Evolutionary conservation across 768 basidiomycete species (phyloP).

Genomic region (Lactarius akahatsu): DNA sequence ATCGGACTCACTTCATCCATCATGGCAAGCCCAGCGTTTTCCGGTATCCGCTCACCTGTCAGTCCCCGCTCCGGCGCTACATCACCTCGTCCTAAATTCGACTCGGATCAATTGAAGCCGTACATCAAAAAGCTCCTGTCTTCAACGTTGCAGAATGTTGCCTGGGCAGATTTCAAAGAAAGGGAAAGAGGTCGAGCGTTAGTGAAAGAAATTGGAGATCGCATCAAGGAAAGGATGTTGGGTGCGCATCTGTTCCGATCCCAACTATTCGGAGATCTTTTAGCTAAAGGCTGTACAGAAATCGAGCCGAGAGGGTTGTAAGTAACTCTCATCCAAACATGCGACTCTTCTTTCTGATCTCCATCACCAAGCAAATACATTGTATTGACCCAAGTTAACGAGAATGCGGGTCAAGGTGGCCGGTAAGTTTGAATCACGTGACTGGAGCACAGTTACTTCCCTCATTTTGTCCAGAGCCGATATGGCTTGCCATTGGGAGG

Average conservation of each 20-base stretch:
- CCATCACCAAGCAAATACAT: slow-evolving; percentile 69
- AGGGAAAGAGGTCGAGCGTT: slow-evolving; percentile 67
- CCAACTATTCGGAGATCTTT: slow-evolving; percentile 11
- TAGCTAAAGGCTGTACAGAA: slow-evolving; percentile 39
- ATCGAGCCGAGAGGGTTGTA: slow-evolving; percentile 81
- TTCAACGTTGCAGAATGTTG: slow-evolving; percentile 59
- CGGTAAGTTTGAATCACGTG: slow-evolving; percentile 49
- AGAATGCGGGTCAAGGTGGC: slow-evolving; percentile 83
- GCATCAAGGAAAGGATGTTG: slow-evolving; percentile 83
- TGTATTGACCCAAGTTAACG: slow-evolving; percentile 80
- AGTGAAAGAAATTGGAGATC: slow-evolving; percentile 83
- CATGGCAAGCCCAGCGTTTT: slow-evolving; percentile 22
- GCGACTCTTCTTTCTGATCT: slow-evolving; percentile 14
- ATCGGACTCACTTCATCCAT: not conserved
- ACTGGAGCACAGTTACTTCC: not conserved
- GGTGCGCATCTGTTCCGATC: slow-evolving; percentile 34
- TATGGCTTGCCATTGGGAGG: slow-evolving; percentile 87
- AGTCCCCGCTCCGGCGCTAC: slow-evolving; percentile 62
- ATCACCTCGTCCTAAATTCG: slow-evolving; percentile 59
- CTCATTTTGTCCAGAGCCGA: slow-evolving; percentile 53
- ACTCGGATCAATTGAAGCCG: slow-evolving; percentile 65
- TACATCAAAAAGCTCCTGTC: slow-evolving; percentile 83
- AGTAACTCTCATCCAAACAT: not conserved
- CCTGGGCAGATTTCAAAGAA: slow-evolving; percentile 71
- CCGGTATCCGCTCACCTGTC: slow-evolving; percentile 59